Evolutionary conservation across 352 stramenopile species (phyloP).

Genomic region (Albugo candida): DNA sequence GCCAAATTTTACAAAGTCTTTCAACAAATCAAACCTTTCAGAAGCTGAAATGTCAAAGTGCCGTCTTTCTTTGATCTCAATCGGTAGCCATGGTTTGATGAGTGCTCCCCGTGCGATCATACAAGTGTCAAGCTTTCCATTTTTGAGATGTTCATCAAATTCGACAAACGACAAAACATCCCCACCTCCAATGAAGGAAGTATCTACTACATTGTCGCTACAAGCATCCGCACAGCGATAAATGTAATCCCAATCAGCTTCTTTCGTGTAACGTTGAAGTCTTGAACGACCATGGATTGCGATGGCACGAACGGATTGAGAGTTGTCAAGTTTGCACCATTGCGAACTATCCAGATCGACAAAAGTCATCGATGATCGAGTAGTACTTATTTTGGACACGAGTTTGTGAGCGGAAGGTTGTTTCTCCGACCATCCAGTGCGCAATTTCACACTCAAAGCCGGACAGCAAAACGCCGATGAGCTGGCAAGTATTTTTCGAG

Average conservation of each 20-base stretch:
- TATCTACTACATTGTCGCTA: constrained; percentile 12
- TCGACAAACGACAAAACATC: constrained; percentile 76
- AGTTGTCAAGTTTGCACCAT: constrained; percentile 46
- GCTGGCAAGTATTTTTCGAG: too few species aligned
- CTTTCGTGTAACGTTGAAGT: constrained; percentile 93
- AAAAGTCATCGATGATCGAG: constrained; percentile 30
- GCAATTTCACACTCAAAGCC: constrained; percentile 95
- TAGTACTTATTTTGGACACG: constrained; percentile 76
- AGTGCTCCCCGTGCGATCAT: constrained; percentile 87
- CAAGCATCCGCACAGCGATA: constrained; percentile 69
- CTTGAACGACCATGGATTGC: constrained; percentile 93
- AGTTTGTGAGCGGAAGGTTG: constrained; percentile 88
- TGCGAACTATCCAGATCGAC: constrained; percentile 60
- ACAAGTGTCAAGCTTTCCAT: constrained; percentile 69
- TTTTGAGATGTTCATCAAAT: constrained; percentile 65
- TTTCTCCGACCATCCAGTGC: constrained; percentile 93
- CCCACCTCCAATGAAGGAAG: constrained; percentile 83
- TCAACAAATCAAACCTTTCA: constrained; percentile 93
- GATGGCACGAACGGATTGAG: constrained; percentile 50
- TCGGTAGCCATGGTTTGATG: constrained; percentile 99
- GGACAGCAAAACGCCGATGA: constrained; percentile 9
- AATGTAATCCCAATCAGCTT: constrained; percentile 98
- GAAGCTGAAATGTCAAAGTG: constrained; percentile 93
- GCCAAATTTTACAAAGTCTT: constrained; percentile 93
- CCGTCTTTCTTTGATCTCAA: constrained; percentile 95